phyloP scores from a whole-genome alignment of 192 early-diverging fungal genomes.

The Ambispora gerdemannii region DNA sequence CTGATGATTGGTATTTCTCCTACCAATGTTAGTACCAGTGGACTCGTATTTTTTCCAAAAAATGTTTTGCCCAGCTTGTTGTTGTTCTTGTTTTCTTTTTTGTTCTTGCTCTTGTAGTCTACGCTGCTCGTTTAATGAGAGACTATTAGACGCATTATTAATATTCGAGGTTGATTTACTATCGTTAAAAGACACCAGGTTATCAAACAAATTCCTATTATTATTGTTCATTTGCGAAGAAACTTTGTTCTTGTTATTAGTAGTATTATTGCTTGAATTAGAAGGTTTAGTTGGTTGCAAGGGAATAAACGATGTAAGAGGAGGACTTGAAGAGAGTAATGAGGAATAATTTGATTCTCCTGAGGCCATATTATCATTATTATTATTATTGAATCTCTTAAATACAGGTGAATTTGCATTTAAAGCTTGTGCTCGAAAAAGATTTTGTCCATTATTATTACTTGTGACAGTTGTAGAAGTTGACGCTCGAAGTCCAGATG shows the following conservation, averaged over 20 bases:
- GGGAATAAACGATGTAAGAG: not conserved
- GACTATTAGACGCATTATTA: not conserved
- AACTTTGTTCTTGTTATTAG: too few species aligned
- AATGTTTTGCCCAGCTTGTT: not conserved
- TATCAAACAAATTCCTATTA: not conserved
- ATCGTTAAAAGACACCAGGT: conserved; percentile 6
- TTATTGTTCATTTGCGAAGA: not conserved
- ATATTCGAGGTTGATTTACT: not conserved
- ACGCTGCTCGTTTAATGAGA: conserved; percentile 8
- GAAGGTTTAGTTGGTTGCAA: not conserved
- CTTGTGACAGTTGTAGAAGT: too few species aligned
- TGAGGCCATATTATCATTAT: too few species aligned
- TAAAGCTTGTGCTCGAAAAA: not conserved
- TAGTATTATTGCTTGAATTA: too few species aligned
- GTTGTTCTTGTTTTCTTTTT: conserved; percentile 9
- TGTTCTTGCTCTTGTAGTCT: conserved; percentile 14
- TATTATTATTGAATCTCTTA: conserved; percentile 13
- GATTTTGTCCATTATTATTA: too few species aligned
- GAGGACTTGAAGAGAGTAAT: not conserved
- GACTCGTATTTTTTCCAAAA: not conserved
- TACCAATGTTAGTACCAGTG: not conserved
- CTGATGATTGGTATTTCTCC: conserved; percentile 1
- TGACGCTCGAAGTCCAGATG: too few species aligned
- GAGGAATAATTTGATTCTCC: not conserved
- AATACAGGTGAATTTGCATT: conserved; percentile 11